Percentiles rank a stretch among this genome's conserved stretches.
phyloP scores from a whole-genome alignment of 306 rosid genomes.

The Pyrus betulifolia region DNA sequence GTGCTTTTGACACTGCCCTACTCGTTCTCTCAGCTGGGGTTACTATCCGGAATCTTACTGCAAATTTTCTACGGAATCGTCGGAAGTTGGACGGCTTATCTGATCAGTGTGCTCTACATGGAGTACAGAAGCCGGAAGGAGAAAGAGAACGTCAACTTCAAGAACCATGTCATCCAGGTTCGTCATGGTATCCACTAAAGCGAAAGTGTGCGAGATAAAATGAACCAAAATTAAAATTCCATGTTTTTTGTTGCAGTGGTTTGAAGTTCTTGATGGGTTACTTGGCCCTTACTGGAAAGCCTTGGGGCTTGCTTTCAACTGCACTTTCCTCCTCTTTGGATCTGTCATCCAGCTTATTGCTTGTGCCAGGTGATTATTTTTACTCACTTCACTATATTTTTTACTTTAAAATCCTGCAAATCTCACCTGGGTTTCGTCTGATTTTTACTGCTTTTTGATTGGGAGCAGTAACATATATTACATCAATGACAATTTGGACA shows the following conservation, averaged over 20 bases:
- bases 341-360: constrained; percentile 98
- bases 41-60: constrained; percentile 71
- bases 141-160: constrained; percentile 81
- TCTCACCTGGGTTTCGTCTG: not conserved
- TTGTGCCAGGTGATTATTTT: constrained; percentile 72
- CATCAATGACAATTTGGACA: constrained; percentile 82
- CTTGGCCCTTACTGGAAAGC: constrained; percentile 95
- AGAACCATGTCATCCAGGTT: constrained; percentile 98
- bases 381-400: not conserved
- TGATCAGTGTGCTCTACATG: constrained; percentile 81
- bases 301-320: constrained; percentile 83
- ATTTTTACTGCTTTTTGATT: not conserved
- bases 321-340: constrained; percentile 95
- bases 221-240: not conserved
- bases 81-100: constrained; percentile 98
- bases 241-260: constrained; percentile 62
- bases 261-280: constrained; percentile 94
- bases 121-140: constrained; percentile 85
- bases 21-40: constrained; percentile 94
- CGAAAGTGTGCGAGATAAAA: not conserved
- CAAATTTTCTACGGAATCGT: constrained; percentile 79
- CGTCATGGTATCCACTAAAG: not conserved
- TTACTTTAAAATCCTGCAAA: not conserved
- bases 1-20: constrained; percentile 91
- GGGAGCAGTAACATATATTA: constrained; percentile 81